Conservation (phyloP, 371 early-diverging fungal genomes). For the Mucor irregularis region DNA sequence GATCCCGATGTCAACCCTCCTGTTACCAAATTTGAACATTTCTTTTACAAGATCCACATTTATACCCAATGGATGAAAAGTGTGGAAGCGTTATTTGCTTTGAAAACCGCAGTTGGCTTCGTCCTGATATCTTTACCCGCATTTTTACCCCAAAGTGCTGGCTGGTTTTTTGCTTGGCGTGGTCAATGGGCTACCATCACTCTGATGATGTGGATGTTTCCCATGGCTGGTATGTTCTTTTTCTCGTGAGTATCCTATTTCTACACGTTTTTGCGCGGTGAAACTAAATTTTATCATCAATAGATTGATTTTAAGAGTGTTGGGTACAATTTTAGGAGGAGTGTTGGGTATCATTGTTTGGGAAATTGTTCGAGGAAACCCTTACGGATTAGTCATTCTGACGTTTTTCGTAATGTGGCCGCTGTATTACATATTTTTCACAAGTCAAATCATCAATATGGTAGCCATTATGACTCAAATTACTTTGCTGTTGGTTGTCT, state of each 20-base stretch:
- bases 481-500: conserved; percentile 33
- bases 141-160: conserved; percentile 25
- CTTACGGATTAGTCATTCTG: conserved; percentile 37
- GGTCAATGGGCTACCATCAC: conserved; percentile 47
- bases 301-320: conserved; percentile 32
- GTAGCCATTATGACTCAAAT: conserved; percentile 32
- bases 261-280: background rate
- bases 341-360: conserved; percentile 43
- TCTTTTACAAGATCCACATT: conserved; percentile 21
- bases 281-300: background rate
- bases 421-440: conserved; percentile 35
- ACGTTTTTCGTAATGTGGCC: conserved; percentile 26
- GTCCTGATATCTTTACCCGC: conserved; percentile 35
- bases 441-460: conserved; percentile 18
- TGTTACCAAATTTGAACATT: conserved; percentile 20
- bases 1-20: conserved; percentile 51
- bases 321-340: conserved; percentile 39
- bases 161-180: conserved; percentile 40
- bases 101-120: conserved; percentile 36
- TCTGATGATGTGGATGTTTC: conserved; percentile 39
- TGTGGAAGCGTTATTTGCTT: conserved; percentile 26
- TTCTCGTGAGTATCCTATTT: conserved; percentile 24
- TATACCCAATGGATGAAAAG: conserved; percentile 27
- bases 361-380: conserved; percentile 43
- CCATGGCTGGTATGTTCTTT: conserved; percentile 38